These are phyloP conservation scores for Calonectria hawksworthii DNA, from an alignment of 2,329 filamentous ascomycete genomes.

Conservation along the genomic window DNA sequence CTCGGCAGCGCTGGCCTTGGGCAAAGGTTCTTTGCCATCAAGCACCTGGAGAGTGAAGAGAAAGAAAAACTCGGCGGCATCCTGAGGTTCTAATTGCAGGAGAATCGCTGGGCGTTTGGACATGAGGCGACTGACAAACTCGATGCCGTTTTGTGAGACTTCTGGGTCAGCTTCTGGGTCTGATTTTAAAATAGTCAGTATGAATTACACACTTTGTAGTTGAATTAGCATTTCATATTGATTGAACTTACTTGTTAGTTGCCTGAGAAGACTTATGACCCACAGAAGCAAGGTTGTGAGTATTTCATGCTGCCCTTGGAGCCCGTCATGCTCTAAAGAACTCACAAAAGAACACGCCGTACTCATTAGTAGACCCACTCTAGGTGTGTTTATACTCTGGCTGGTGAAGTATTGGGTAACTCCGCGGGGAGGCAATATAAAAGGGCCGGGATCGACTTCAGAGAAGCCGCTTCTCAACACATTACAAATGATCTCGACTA, in stretches of 20 bases:
- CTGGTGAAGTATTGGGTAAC: conserved; percentile 77
- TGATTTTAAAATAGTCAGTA: conserved; percentile 49
- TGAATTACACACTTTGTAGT: neutral
- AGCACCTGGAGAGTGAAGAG: conserved; percentile 79
- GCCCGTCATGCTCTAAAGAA: conserved; percentile 64
- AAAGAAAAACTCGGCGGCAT: conserved; percentile 76
- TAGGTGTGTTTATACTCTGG: conserved; percentile 71
- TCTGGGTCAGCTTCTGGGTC: conserved; percentile 80
- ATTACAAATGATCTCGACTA: conserved; percentile 79
- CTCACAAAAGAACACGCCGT: conserved; percentile 80
- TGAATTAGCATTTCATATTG: neutral
- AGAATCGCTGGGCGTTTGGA: conserved; percentile 73
- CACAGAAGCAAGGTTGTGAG: conserved; percentile 70
- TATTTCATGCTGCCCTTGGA: conserved; percentile 60
- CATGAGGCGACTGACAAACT: conserved; percentile 77
- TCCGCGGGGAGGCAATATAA: conserved; percentile 77
- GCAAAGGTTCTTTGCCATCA: conserved; percentile 78
- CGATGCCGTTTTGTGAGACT: conserved; percentile 79
- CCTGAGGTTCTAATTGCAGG: conserved; percentile 67
- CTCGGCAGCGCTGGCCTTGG: conserved; percentile 79
- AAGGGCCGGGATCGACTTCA: conserved; percentile 80
- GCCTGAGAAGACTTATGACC: conserved; percentile 72
- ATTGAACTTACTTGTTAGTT: conserved; percentile 67
- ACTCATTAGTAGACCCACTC: conserved; percentile 77
- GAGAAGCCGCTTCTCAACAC: conserved; percentile 82